Percentiles rank a stretch among this genome's conserved stretches.
phyloP scores from a whole-genome alignment of 805 yeast genomes.

The Hanseniaspora meyeri region DNA sequence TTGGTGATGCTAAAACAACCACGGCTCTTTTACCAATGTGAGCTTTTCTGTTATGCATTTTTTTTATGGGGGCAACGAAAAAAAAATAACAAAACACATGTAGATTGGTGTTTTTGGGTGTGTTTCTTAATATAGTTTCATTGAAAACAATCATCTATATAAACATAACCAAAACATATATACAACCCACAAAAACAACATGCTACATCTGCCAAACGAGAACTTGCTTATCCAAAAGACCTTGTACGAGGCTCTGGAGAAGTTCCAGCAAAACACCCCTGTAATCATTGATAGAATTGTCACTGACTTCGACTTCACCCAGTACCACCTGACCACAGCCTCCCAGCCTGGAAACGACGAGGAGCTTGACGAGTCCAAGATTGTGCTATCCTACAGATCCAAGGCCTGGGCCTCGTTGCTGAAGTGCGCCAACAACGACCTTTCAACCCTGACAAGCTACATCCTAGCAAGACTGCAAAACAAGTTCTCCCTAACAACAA shows the following conservation, averaged over 20 bases:
- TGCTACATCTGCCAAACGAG: conserved; percentile 78
- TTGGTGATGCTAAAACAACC: too few species aligned
- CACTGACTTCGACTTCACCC: conserved; percentile 91
- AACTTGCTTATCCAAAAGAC: conserved; percentile 75
- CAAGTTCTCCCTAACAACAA: conserved; percentile 14
- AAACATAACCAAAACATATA: too few species aligned
- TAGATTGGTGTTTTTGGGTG: too few species aligned
- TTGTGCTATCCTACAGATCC: conserved; percentile 24
- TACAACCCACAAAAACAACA: conserved; percentile 26
- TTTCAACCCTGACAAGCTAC: conserved; percentile 19
- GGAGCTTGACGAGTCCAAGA: conserved; percentile 32
- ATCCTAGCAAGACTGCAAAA: conserved; percentile 18
- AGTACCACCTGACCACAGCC: conserved; percentile 79
- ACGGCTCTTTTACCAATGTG: too few species aligned
- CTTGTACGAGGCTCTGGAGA: conserved; percentile 44
- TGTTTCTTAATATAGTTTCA: too few species aligned
- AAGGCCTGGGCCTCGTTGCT: conserved; percentile 26
- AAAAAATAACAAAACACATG: too few species aligned
- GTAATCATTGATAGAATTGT: conserved; percentile 64
- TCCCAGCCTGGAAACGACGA: conserved; percentile 21
- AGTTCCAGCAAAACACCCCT: conserved; percentile 19
- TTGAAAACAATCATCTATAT: too few species aligned
- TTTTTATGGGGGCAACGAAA: too few species aligned
- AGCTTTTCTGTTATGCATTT: too few species aligned
- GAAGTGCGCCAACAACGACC: conserved; percentile 11